These are phyloP conservation scores for Aureobasidium lini DNA, from an alignment of 2,329 filamentous ascomycete species.

Conservation along the genomic window DNA sequence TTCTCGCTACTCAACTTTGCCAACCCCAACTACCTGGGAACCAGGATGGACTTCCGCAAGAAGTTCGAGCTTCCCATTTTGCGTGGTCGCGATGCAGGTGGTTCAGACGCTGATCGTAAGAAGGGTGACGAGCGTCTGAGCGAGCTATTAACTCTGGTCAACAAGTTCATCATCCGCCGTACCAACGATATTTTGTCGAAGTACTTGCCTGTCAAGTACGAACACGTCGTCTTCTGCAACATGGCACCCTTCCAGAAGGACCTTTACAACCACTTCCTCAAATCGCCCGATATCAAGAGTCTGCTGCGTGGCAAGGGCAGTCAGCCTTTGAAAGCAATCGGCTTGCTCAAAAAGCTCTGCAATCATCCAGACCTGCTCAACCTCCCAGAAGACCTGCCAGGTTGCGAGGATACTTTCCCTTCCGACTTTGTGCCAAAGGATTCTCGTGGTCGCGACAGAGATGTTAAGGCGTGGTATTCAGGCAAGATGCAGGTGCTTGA, in stretches of 20 bases:
- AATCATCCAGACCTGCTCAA: slow-evolving; percentile 94
- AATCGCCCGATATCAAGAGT: slow-evolving; percentile 87
- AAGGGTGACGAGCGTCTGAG: slow-evolving; percentile 75
- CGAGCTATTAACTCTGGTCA: slow-evolving; percentile 78
- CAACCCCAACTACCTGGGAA: slow-evolving; percentile 86
- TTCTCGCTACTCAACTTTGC: slow-evolving; percentile 94
- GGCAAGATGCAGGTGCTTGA: slow-evolving; percentile 99
- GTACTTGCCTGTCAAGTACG: slow-evolving; percentile 96
- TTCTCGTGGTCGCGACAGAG: slow-evolving; percentile 76
- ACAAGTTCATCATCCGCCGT: slow-evolving; percentile 96
- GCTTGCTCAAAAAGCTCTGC: slow-evolving; percentile 94
- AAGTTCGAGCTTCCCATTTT: slow-evolving; percentile 89
- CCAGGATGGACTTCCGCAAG: slow-evolving; percentile 84
- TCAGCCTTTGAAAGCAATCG: slow-evolving; percentile 93
- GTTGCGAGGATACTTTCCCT: slow-evolving; percentile 73
- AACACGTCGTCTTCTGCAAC: slow-evolving; percentile 97
- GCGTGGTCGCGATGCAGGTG: slow-evolving; percentile 81
- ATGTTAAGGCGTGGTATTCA: slow-evolving; percentile 91
- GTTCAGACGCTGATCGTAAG: slow-evolving; percentile 71
- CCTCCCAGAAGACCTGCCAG: slow-evolving; percentile 74
- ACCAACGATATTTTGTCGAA: slow-evolving; percentile 98
- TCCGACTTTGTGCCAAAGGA: slow-evolving; percentile 87
- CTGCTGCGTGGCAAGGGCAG: slow-evolving; percentile 88
- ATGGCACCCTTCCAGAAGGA: slow-evolving; percentile 86
- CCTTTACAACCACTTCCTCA: slow-evolving; percentile 95